phyloP scores from a whole-genome alignment of 148 eudicot genomes.

The Cornus florida region DNA sequence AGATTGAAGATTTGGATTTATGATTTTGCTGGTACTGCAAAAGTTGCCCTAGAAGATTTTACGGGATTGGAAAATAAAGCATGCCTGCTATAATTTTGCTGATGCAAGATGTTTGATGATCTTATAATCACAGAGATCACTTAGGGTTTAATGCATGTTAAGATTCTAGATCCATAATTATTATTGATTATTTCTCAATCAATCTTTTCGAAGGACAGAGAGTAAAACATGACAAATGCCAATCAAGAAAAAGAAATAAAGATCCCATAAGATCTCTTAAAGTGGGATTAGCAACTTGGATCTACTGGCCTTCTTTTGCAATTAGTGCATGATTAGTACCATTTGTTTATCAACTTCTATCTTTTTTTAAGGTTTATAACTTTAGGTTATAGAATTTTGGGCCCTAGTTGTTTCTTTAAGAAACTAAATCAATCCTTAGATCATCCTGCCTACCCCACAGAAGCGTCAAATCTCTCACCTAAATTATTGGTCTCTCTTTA shows the following conservation, averaged over 20 bases:
- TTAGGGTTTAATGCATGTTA: neutral
- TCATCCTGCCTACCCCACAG: no score
- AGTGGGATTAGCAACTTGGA: neutral
- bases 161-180: neutral
- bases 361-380: neutral
- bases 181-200: neutral
- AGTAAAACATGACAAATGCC: neutral
- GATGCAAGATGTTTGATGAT: neutral
- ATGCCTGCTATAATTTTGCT: no score
- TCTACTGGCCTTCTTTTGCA: neutral
- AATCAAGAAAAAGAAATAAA: no score
- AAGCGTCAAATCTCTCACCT: neutral
- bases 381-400: neutral
- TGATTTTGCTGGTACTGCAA: neutral
- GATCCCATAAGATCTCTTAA: neutral
- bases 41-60: neutral
- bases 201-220: neutral
- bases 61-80: no score
- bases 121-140: neutral
- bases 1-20: no score
- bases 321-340: neutral
- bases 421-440: neutral
- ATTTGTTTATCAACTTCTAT: no score
- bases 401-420: neutral
- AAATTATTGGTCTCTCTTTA: neutral